These are phyloP conservation scores for Malassezia cuniculi DNA, from an alignment of 1,284 basidiomycete species.

Conservation along the genomic window DNA sequence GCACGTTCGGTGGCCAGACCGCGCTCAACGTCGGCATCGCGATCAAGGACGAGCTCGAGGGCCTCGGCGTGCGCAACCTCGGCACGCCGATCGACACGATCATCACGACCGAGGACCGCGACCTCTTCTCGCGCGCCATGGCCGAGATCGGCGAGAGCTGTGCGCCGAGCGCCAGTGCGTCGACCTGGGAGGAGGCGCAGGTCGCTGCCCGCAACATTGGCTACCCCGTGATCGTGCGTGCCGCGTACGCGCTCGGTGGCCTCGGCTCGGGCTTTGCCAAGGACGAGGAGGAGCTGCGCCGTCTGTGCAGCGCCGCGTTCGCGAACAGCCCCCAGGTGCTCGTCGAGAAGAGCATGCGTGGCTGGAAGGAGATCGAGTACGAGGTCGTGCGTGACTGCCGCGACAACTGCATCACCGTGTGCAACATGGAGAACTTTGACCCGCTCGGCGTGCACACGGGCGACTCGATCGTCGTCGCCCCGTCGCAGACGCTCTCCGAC, in stretches of 20 bases:
- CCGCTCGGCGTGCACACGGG: constrained; percentile 96
- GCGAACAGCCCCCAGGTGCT: constrained; percentile 92
- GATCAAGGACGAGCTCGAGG: constrained; percentile 85
- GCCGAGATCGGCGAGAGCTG: constrained; percentile 89
- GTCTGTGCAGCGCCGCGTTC: constrained; percentile 67
- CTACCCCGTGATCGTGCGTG: constrained; percentile 93
- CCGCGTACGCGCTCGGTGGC: constrained; percentile 89
- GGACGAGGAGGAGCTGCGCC: constrained; percentile 70
- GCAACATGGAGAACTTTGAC: constrained; percentile 99
- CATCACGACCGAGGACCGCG: constrained; percentile 91
- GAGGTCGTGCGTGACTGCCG: constrained; percentile 96
- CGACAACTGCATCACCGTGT: constrained; percentile 96
- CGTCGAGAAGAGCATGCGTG: constrained; percentile 98
- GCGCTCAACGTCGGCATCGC: constrained; percentile 93
- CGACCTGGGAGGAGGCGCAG: constrained; percentile 64
- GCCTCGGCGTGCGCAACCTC: constrained; percentile 69
- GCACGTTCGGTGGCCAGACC: constrained; percentile 96
- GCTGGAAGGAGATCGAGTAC: constrained; percentile 91
- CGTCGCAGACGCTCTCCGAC: constrained; percentile 71
- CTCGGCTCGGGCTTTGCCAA: constrained; percentile 89
- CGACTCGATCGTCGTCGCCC: constrained; percentile 96
- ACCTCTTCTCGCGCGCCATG: constrained; percentile 89
- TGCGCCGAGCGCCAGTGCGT: constrained; percentile 66
- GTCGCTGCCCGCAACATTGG: constrained; percentile 74
- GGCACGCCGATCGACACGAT: constrained; percentile 95